Conservation (phyloP, 1,284 basidiomycete species). For the Rhodofomes roseus region DNA sequence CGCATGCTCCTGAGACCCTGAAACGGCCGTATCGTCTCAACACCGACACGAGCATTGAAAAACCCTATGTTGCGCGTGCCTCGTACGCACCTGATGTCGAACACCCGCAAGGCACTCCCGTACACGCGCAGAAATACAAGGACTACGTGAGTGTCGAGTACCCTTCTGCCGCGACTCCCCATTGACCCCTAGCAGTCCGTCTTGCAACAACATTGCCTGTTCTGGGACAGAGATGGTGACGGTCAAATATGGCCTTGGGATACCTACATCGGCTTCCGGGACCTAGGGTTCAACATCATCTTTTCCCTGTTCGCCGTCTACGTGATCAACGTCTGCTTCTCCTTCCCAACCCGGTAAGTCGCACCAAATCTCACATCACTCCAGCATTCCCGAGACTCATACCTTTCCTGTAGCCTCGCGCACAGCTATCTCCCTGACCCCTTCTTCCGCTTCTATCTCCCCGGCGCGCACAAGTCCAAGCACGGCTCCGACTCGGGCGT, state of each 20-base stretch:
- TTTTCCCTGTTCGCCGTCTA: not conserved
- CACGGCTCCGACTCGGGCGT: conserved; percentile 1
- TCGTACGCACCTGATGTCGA: too few species aligned
- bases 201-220: conserved; percentile 44
- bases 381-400: too few species aligned
- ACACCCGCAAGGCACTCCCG: too few species aligned
- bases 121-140: too few species aligned
- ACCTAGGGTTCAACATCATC: conserved; percentile 2
- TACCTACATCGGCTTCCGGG: conserved; percentile 29
- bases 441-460: not conserved
- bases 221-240: conserved; percentile 46
- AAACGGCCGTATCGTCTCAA: too few species aligned
- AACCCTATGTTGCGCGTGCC: too few species aligned
- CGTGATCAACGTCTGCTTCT: not conserved
- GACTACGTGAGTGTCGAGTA: too few species aligned
- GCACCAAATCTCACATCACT: too few species aligned
- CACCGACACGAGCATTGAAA: too few species aligned
- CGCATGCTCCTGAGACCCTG: too few species aligned
- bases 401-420: not conserved
- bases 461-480: conserved; percentile 2
- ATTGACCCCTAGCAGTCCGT: conserved; percentile 13
- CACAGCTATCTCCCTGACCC: not conserved
- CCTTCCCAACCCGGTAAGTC: not conserved
- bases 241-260: conserved; percentile 52
- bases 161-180: too few species aligned